Evolutionary conservation across 306 rosid genomes (phyloP), one percentile per base, ranked within the genome.

Genomic region (Oemleria cerasiformis): DNA sequence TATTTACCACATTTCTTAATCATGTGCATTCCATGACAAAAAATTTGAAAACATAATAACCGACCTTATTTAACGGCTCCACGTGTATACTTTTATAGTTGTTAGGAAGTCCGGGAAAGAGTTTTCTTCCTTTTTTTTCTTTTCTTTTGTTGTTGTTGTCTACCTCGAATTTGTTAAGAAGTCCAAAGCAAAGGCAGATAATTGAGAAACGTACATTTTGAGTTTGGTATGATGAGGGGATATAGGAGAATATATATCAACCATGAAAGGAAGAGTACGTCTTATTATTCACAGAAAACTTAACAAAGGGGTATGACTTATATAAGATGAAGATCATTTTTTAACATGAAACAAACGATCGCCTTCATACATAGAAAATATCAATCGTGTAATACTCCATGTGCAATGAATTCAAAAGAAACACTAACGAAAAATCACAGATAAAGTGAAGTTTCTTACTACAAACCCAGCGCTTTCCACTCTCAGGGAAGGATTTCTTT

Each of bases 401-500:
- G 47, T 65, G 40, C 36, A 73, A 20, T n/a, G 21, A 63, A 48
- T 17, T 21, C 19, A 49, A 68, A 5, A 69, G 49, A 41, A 58
- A 49, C 16, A 16, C 64, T 23, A 15, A 56, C 1, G 30, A 7
- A 48, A n/a, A 36, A 3, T 39, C n/a, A 17, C 7, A 25, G 20
- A 25, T 42, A n/a, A 44, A 58, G 23, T 56, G 10, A 66, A 50
- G 56, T 38, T 19, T 11, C 85, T 83, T 83, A 92, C 98, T 77
- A 68, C 98, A 90, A 67, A 47, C 21, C 97, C 88, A 92, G 13
- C 38, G 44, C 19, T 78, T 40, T 55, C 12, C 81, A 4, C 11
- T 21, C 3, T 21, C 68, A 10, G 60, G 42, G 40, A 12, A 65
- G 16, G 73, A 69, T 5, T 43, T 77, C n/a, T 85, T 79, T 72